Base-by-base conservation (phyloP, 2,329 filamentous ascomycete species). In the Trichoderma koningii region DNA sequence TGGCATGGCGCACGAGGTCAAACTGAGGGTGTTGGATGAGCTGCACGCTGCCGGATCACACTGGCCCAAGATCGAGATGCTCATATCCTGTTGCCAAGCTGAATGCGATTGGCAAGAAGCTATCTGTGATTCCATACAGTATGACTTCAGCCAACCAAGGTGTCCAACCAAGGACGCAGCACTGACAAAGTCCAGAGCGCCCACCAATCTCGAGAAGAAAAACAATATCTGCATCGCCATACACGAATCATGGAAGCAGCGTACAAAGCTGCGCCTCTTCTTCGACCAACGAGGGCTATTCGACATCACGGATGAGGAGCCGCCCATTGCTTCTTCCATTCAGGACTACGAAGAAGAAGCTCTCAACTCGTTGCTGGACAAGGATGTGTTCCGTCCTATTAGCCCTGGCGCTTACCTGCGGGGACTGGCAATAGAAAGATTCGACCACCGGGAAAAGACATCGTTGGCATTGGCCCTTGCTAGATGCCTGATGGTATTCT, bases 71-170 rank as follows among this genome's bases (percentile, higher is more conserved):
- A 50, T 66, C 1, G 64, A 63, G 55, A 66, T 66, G 64, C 26
- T 66, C 15, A 38, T 66, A n/a, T 66, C 64, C 7, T 50, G 57
- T 63, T 63, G 57, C 45, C 57, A 51, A n/a, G 51, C 64, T 21
- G 41, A n/a, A n/a, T 47, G 50, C 26, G 41, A 45, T 10, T 66
- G 64, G 64, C 64, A 66, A 17, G 64, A 66, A n/a, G 64, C 50
- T 7, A 19, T 55, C 34, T 66, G 57, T 30, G 64, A 63, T 12
- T 63, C 61, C 41, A 41, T 55, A 15, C 42, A 42, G 61, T 63
- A 55, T 55, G 21, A 6, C 17, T 2, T 34, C 7, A 3, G 30
- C 30, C 38, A 0, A 7, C 15, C 3, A n/a, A 26, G 26, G 7
- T 21, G 12, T 3, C 3, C 4, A 12, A 1, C 6, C 21, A 7